These are phyloP conservation scores for Aspergillus baeticus DNA, from an alignment of 495 filamentous ascomycete genomes.

Conservation along the genomic window DNA sequence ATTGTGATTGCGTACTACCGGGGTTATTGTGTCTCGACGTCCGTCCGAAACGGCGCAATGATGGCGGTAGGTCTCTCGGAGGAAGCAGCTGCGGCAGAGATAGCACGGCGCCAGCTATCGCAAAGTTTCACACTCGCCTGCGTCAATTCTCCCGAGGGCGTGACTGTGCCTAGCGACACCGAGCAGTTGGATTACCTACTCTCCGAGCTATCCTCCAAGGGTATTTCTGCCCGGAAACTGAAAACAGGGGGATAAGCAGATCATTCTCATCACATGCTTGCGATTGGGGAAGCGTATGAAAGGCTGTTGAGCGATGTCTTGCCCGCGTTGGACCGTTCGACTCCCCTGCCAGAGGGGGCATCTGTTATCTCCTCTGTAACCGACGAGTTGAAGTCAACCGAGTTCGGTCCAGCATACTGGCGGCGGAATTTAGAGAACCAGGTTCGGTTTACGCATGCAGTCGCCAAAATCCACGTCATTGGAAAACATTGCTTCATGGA, in stretches of 20 bases:
- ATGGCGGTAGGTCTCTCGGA: constrained; percentile 15
- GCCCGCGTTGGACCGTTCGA: background rate
- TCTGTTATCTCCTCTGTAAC: background rate
- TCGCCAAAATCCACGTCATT: background rate
- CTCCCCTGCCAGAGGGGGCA: background rate
- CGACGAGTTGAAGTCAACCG: background rate
- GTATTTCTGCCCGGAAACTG: no score
- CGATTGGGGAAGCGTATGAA: no score
- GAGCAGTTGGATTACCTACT: no score
- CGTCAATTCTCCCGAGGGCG: no score
- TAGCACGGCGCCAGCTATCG: no score
- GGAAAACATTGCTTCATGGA: background rate
- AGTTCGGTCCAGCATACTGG: constrained; percentile 2
- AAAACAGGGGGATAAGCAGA: no score
- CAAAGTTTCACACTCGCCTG: no score
- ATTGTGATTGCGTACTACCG: constrained; percentile 29
- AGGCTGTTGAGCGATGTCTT: background rate
- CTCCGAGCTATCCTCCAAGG: no score
- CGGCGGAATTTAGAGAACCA: constrained; percentile 7
- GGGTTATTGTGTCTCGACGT: constrained; percentile 15
- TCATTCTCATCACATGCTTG: no score
- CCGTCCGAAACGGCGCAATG: constrained; percentile 17
- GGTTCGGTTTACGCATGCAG: background rate
- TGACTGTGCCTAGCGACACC: no score
- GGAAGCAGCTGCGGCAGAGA: background rate